Conservation (phyloP, 2,329 filamentous ascomycete species). For the Acrocalymma vagum region DNA sequence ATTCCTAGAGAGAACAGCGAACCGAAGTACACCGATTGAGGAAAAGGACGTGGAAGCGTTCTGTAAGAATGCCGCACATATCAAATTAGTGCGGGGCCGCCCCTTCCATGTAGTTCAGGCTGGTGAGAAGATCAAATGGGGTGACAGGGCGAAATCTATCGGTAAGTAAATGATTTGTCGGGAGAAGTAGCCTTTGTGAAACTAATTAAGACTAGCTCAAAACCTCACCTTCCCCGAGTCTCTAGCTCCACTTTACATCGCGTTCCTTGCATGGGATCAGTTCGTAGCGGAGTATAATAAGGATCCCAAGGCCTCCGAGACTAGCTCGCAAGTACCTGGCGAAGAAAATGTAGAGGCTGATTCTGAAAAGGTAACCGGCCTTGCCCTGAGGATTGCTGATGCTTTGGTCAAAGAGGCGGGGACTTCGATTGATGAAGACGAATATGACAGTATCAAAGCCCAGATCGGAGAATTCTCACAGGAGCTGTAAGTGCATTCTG, state of each 20-base stretch:
- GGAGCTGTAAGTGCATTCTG: conserved; percentile 56
- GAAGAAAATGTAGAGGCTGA: conserved; percentile 38
- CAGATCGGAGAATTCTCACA: conserved; percentile 46
- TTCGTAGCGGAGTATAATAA: conserved; percentile 52
- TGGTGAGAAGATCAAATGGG: conserved; percentile 53
- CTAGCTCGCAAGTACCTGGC: conserved; percentile 50
- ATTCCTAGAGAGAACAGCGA: conserved; percentile 59
- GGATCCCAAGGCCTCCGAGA: too few relatives aligned
- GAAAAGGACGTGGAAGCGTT: conserved; percentile 85
- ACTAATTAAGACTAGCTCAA: conserved; percentile 35
- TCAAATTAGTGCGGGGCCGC: conserved; percentile 81
- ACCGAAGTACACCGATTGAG: conserved; percentile 63
- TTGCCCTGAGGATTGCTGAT: conserved; percentile 53
- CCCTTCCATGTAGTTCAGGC: conserved; percentile 59
- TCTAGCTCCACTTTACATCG: conserved; percentile 58
- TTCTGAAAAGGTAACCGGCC: conserved; percentile 52
- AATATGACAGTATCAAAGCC: conserved; percentile 48
- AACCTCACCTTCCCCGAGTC: conserved; percentile 54
- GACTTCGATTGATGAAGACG: conserved; percentile 50
- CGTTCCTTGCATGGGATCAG: conserved; percentile 60
- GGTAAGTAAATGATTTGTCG: conserved; percentile 57
- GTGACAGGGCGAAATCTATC: conserved; percentile 60
- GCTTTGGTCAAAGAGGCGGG: conserved; percentile 53
- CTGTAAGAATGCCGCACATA: conserved; percentile 93
- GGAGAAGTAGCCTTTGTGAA: neutral